Base-by-base conservation (phyloP, 768 basidiomycete genomes). In the Cyathus striatus region DNA sequence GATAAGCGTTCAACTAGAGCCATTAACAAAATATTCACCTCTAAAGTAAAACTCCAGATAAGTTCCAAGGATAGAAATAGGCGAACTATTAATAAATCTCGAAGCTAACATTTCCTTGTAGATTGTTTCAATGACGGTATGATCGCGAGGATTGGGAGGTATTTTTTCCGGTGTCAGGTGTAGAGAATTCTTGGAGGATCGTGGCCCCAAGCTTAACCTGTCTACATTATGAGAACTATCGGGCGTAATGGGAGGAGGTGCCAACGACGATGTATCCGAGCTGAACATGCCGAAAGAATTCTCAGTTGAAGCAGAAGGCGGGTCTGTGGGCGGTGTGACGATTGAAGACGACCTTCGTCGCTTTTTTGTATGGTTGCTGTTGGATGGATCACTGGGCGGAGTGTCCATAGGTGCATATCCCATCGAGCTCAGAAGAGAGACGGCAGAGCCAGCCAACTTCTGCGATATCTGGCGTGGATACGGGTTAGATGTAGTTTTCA, bases 21-120 rank as follows among this genome's bases (percentile, higher is more conserved):
- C 18, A 45, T 41, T 40, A 42, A 26, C 13, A 37, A 43, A 38
- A 20, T 21, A 39, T 47, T 45, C 17, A 81, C 86, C 79, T 61
- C 69, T 72, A 53, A 89, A 83, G 61, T 84, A 74, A 42, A 78
- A 53, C 12, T 74, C 71, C 14, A 88, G 58, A 6, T 69, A 65
- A 48, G 79, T 81, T 12, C 70, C 63, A 39, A 89, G 60, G 32
- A 87, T 49, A 1, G 81, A 79, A 13, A 86, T 56, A 2, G 86
- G 85, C 18, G 76, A 62, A 2, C 75, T 59, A 54, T 87, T 87
- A 52, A 89, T 79, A 51, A 84, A 87, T 25, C 83, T 65, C 12
- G 76, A 66, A 4, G 75, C 75, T 21, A 86, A 80, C 77, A 83
- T 81, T 49, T 81, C 78, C 16, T 64, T 70, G 63, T 86, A 88